Conservation (phyloP, 129 eudicot species). For the Artemisia annua region DNA sequence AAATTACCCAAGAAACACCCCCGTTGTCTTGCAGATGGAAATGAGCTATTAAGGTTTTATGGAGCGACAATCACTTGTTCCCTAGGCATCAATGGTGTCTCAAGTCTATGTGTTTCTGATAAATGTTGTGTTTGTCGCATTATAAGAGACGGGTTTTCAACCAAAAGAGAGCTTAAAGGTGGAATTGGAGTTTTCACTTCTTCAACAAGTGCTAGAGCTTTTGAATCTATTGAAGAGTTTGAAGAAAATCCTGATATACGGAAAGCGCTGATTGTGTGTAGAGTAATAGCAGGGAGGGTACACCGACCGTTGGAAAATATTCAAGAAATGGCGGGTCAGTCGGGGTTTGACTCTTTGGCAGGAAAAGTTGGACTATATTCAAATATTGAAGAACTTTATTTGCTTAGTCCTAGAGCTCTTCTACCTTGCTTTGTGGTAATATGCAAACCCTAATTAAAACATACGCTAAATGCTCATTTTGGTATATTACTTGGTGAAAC, state of each 20-base stretch:
- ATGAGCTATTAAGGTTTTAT: slow-evolving; percentile 72
- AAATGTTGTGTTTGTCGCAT: slow-evolving; percentile 80
- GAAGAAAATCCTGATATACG: slow-evolving; percentile 43
- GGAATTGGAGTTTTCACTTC: slow-evolving; percentile 86
- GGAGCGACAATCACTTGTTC: slow-evolving; percentile 74
- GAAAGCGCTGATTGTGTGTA: slow-evolving; percentile 81
- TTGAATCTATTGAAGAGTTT: slow-evolving; percentile 48
- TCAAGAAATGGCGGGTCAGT: slow-evolving; percentile 66
- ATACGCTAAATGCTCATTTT: slow-evolving; percentile 7
- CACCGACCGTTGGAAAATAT: slow-evolving; percentile 80
- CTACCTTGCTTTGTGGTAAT: slow-evolving; percentile 95
- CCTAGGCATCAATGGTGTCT: slow-evolving; percentile 62
- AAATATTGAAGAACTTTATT: slow-evolving; percentile 80
- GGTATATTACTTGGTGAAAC: slow-evolving; percentile 3
- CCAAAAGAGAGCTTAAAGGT: slow-evolving; percentile 52
- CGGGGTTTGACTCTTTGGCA: slow-evolving; percentile 92
- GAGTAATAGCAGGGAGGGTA: slow-evolving; percentile 93
- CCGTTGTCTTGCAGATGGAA: slow-evolving; percentile 89
- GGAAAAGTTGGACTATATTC: slow-evolving; percentile 91
- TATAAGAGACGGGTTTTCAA: slow-evolving; percentile 64
- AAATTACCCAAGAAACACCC: slow-evolving; percentile 89
- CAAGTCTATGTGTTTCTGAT: slow-evolving; percentile 64
- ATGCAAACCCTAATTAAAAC: slow-evolving; percentile 56
- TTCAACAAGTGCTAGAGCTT: slow-evolving; percentile 79
- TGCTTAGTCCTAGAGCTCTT: slow-evolving; percentile 79